A percentile compares a stretch with the other conserved stretches of the same genome.
phyloP scores from a whole-genome alignment of 208 protist genomes.

The Wallacemonas sp. region DNA sequence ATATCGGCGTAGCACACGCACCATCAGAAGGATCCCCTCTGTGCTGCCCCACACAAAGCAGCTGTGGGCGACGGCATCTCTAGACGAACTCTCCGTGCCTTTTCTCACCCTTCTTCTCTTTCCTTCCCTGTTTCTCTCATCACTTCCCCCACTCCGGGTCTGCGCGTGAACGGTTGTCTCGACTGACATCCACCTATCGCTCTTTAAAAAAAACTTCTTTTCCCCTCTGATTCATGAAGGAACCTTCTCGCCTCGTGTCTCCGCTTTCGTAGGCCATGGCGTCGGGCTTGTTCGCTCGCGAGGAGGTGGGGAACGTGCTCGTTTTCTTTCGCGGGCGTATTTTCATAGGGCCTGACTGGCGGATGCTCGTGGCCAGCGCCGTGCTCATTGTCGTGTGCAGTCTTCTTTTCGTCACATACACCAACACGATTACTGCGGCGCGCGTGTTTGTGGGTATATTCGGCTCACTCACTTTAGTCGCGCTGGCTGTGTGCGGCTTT shows the following conservation, averaged over 20 bases:
- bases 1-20: too few species aligned
- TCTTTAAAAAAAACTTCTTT: not conserved
- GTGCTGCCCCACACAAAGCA: not conserved
- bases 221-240: too few species aligned
- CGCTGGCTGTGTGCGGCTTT: constrained; percentile 39
- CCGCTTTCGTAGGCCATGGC: not conserved
- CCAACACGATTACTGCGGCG: constrained; percentile 26
- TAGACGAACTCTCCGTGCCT: not conserved
- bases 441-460: constrained; percentile 42
- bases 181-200: not conserved
- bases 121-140: not conserved
- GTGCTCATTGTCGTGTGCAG: constrained; percentile 33
- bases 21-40: too few species aligned
- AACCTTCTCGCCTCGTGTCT: not conserved
- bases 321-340: constrained; percentile 42
- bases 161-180: too few species aligned
- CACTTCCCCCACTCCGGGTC: constrained; percentile 4
- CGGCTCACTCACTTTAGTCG: constrained; percentile 16
- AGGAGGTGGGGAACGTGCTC: constrained; percentile 38
- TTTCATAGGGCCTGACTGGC: constrained; percentile 64
- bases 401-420: constrained; percentile 53
- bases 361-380: constrained; percentile 32
- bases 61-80: not conserved
- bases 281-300: not conserved
- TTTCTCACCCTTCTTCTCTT: constrained; percentile 4